Base-by-base conservation (phyloP, 2,329 filamentous ascomycete species). In the Akanthomyces dipterigenus region DNA sequence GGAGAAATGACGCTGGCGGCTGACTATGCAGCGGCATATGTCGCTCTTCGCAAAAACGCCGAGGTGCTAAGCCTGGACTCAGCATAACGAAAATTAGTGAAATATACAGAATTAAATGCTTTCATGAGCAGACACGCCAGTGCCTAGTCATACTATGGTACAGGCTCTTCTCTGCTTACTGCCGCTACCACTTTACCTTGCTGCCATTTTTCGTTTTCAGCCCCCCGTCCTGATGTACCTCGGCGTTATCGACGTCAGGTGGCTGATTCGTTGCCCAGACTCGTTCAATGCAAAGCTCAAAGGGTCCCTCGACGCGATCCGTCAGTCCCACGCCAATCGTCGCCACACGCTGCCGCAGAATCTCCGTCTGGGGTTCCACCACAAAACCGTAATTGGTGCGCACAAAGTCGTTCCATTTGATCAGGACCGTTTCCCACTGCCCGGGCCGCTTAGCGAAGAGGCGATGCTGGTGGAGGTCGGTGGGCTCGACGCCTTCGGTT, bases 391-490 rank as follows among this genome's bases (percentile, higher is more conserved):
- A 86, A 71, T 97, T 98, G 16, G 95, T 99, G 65, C 95, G 83
- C 63, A 99, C 93, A 75, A 99, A 98, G 66, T 96, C 91, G 67
- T 88, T 88, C 83, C 93, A 95, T 64, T 89, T 89, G 65, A 99
- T 88, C 51, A 96, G 75, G n/a, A 97, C 84, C 1, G 95, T 97
- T 80, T 99, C 93, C 95, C 95, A 99, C 69, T 93, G 83, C 1
- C 92, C 92, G 0, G 90, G 87, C 9, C 85, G 84, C 69, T 87
- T 88, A 9, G 88, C 82, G 67, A 91, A 96, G 5, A 99, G 76
- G 55, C 95, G 82, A 74, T 99, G 95, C 73, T 99, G 95, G 74
- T 98, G 95, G 65, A 99, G 81, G 73, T 99, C 95, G n/a, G 92
- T 93, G 12, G 91, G 90, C 53, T 96, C 90, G 60, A 99, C 88